Conservation (phyloP, 495 filamentous ascomycete species). For the Aspergillus heteromorphus region DNA sequence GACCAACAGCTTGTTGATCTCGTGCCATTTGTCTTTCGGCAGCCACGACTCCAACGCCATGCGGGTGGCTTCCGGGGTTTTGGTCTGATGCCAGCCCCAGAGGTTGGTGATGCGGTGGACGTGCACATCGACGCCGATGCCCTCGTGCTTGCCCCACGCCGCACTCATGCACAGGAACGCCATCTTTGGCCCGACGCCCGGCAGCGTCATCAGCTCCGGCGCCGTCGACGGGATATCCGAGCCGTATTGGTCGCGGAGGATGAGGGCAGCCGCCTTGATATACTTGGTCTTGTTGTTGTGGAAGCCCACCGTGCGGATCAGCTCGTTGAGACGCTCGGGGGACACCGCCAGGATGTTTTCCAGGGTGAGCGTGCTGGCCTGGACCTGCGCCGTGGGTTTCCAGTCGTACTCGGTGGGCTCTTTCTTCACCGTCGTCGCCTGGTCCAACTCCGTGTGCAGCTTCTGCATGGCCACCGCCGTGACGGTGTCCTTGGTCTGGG, state of each 20-base stretch:
- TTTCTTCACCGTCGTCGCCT: constrained; percentile 11
- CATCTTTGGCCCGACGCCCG: constrained; percentile 97
- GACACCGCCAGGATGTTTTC: constrained; percentile 72
- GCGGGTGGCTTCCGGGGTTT: constrained; percentile 81
- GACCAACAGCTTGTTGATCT: constrained; percentile 89
- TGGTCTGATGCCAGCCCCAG: constrained; percentile 89
- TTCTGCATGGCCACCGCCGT: constrained; percentile 79
- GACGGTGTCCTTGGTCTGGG: constrained; percentile 93
- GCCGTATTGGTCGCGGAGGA: constrained; percentile 61
- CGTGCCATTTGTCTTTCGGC: constrained; percentile 83
- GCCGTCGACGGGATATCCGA: constrained; percentile 83
- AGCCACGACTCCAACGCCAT: constrained; percentile 75
- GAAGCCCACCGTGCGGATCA: constrained; percentile 85
- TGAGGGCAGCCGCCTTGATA: constrained; percentile 70
- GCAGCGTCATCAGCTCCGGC: constrained; percentile 70
- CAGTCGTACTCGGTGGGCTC: constrained; percentile 7
- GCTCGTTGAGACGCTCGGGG: constrained; percentile 62
- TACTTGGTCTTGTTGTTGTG: constrained; percentile 95
- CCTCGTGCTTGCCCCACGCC: constrained; percentile 57
- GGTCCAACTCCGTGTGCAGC: constrained; percentile 63
- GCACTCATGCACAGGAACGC: constrained; percentile 82
- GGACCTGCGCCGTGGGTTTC: constrained; percentile 31
- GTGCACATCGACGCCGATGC: constrained; percentile 64
- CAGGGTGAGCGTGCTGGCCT: constrained; percentile 58
- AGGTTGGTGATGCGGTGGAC: constrained; percentile 90